Conservation (phyloP, 208 protist species). For the Acanthamoeba lenticulata region DNA sequence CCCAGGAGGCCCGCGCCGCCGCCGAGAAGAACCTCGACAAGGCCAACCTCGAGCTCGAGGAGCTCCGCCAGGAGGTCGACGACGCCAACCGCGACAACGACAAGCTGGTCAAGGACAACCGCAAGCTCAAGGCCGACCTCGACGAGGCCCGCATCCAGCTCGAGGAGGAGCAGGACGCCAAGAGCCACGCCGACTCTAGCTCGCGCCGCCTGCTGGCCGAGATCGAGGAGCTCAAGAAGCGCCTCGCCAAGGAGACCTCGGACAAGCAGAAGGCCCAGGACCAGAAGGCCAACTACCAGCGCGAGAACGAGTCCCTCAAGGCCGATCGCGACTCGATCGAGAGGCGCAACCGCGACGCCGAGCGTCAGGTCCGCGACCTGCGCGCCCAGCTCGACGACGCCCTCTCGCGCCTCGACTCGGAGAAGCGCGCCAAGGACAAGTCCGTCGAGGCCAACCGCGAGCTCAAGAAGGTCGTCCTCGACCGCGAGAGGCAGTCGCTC, state of each 20-base stretch:
- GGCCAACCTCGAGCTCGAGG: slow-evolving; percentile 20
- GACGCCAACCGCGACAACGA: background rate
- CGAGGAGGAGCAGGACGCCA: slow-evolving; percentile 73
- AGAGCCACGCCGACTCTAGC: slow-evolving; percentile 59
- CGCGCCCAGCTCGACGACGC: slow-evolving; percentile 69
- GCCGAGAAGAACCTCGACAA: slow-evolving; percentile 66
- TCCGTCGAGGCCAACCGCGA: slow-evolving; percentile 67
- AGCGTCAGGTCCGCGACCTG: slow-evolving; percentile 65
- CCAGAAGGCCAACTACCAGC: slow-evolving; percentile 35
- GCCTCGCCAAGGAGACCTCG: background rate
- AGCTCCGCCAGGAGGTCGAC: background rate
- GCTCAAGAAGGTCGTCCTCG: slow-evolving; percentile 73
- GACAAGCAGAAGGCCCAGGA: slow-evolving; percentile 64
- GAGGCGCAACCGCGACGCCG: slow-evolving; percentile 66
- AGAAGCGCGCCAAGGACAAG: slow-evolving; percentile 70
- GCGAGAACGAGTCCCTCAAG: slow-evolving; percentile 73
- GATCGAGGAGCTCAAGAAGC: slow-evolving; percentile 68
- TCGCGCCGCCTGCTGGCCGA: slow-evolving; percentile 70
- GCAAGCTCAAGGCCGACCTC: slow-evolving; percentile 69
- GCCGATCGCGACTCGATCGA: slow-evolving; percentile 35
- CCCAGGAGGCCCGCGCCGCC: slow-evolving; percentile 38
- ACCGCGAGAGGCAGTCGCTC: slow-evolving; percentile 70
- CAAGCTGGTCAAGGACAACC: background rate
- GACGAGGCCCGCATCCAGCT: slow-evolving; percentile 70
- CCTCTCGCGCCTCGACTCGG: slow-evolving; percentile 70